phyloP scores from a whole-genome alignment of 495 filamentous ascomycete genomes.

The Xylaria cubensis region DNA sequence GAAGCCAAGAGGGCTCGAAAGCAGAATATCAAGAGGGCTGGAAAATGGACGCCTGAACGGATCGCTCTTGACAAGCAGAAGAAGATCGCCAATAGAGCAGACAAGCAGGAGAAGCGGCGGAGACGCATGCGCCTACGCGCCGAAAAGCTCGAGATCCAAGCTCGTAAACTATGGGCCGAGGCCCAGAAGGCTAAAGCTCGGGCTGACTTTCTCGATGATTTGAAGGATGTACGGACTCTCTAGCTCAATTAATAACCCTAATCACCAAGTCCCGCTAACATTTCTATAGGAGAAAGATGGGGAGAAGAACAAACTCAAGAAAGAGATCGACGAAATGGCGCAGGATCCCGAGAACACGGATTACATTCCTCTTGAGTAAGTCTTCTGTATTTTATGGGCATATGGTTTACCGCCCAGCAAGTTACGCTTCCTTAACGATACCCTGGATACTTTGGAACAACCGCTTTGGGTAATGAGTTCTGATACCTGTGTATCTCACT shows the following conservation, averaged over 20 bases:
- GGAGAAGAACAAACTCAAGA: conserved; percentile 33
- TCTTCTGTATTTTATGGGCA: conserved; percentile 12
- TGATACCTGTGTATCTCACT: not conserved
- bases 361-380: conserved; percentile 30
- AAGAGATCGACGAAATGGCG: conserved; percentile 30
- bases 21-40: conserved; percentile 35
- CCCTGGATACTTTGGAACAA: conserved; percentile 12
- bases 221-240: conserved; percentile 23
- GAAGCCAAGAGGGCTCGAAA: conserved; percentile 43
- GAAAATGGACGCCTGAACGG: conserved; percentile 38
- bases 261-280: conserved; percentile 14
- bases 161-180: conserved; percentile 33
- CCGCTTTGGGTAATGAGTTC: not conserved
- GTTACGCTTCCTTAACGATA: conserved; percentile 22
- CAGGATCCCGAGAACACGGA: conserved; percentile 30
- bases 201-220: conserved; percentile 32
- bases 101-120: conserved; percentile 43
- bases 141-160: conserved; percentile 36
- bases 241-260: not conserved
- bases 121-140: conserved; percentile 36
- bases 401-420: conserved; percentile 8
- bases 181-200: conserved; percentile 34
- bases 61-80: conserved; percentile 38
- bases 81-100: conserved; percentile 30
- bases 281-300: conserved; percentile 31